Conservation (phyloP, 2,329 filamentous ascomycete genomes). For the Aspergillus udagawae region DNA sequence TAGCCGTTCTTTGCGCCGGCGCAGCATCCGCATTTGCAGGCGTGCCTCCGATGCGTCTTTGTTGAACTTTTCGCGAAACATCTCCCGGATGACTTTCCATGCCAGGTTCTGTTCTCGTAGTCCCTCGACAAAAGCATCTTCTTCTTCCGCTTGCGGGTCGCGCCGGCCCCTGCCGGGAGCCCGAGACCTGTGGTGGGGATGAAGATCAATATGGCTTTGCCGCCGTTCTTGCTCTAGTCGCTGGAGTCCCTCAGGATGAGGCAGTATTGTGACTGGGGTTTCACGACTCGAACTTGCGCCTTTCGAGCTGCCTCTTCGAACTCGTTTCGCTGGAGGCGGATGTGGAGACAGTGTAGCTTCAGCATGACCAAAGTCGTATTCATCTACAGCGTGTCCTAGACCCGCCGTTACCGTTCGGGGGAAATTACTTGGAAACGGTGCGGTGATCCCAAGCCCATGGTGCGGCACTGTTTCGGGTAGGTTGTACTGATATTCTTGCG, state of each 20-base stretch:
- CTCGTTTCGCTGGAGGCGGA: constrained; percentile 21
- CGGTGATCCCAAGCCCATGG: constrained; percentile 38
- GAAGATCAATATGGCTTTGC: constrained; percentile 21
- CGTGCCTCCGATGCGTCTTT: constrained; percentile 38
- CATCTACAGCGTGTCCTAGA: constrained; percentile 23
- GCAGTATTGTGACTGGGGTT: constrained; percentile 35
- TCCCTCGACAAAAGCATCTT: constrained; percentile 36
- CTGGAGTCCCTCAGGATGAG: constrained; percentile 37
- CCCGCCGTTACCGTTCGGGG: constrained; percentile 23
- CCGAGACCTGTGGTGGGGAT: constrained; percentile 24
- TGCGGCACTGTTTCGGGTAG: constrained; percentile 26
- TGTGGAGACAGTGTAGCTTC: constrained; percentile 22
- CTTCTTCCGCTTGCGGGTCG: constrained; percentile 37
- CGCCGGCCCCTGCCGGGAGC: constrained; percentile 31
- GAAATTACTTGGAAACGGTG: constrained; percentile 28
- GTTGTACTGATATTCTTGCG: constrained; percentile 34
- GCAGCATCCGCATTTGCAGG: constrained; percentile 41
- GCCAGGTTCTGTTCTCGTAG: constrained; percentile 34
- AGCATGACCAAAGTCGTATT: constrained; percentile 16
- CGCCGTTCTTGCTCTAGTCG: constrained; percentile 35
- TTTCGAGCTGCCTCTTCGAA: constrained; percentile 18
- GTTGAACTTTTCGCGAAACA: constrained; percentile 33
- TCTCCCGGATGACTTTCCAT: constrained; percentile 37
- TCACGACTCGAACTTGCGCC: constrained; percentile 19
- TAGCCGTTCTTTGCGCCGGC: constrained; percentile 32